These are phyloP conservation scores for Beta vulgaris DNA, from an alignment of 148 eudicot genomes.

Conservation along the genomic window DNA sequence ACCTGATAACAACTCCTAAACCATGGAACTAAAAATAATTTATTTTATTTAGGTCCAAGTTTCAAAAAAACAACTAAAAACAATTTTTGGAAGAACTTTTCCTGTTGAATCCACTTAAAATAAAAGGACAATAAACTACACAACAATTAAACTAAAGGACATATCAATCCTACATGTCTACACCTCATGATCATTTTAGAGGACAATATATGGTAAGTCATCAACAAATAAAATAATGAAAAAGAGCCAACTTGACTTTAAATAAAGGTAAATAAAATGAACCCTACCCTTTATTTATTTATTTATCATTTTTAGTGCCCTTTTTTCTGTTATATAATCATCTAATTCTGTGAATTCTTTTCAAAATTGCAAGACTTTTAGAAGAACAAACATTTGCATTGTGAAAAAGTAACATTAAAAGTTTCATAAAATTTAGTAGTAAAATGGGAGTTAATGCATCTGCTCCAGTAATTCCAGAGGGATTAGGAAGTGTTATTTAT, in stretches of 20 bases:
- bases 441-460: conserved; percentile 25
- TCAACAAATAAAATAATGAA: not conserved
- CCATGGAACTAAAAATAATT: too few relatives aligned
- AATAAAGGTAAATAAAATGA: not conserved
- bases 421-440: not conserved
- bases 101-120: not conserved
- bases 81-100: conserved; percentile 12
- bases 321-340: conserved; percentile 14
- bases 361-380: conserved; percentile 13
- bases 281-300: conserved; percentile 4
- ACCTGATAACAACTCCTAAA: too few relatives aligned
- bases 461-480: conserved; percentile 20
- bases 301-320: too few relatives aligned
- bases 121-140: not conserved
- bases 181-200: conserved; percentile 22
- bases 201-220: not conserved
- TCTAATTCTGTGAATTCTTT: conserved; percentile 1
- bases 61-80: not conserved
- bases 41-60: not conserved
- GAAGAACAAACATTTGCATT: not conserved
- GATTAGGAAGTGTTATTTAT: conserved; percentile 26
- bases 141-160: conserved; percentile 7
- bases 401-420: not conserved
- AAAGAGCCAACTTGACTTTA: conserved; percentile 20
- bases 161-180: conserved; percentile 21